A percentile compares a stretch with the other conserved stretches of the same genome.
phyloP scores from a whole-genome alignment of 164 flowering plant species.

The Nymphaea thermarum region DNA sequence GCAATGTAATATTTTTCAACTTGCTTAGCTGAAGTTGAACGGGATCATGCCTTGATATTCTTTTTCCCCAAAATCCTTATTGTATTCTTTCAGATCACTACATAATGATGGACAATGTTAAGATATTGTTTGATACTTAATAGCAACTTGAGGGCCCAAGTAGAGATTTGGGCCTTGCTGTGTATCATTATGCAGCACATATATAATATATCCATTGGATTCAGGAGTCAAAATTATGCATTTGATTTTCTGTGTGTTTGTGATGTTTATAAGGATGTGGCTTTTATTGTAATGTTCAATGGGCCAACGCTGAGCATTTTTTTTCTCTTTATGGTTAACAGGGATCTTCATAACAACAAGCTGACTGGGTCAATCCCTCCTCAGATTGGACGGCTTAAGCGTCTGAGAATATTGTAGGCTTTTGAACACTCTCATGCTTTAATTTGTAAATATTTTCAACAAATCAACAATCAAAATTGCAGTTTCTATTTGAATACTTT shows the following conservation, averaged over 20 bases:
- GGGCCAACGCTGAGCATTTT: neutral
- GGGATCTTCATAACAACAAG: constrained; percentile 98
- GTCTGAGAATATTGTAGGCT: constrained; percentile 63
- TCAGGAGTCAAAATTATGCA: no score
- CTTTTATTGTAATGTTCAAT: no score
- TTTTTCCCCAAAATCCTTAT: no score
- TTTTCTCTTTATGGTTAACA: constrained; percentile 19
- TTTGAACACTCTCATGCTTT: neutral
- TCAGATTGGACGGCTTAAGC: constrained; percentile 86
- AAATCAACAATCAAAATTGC: no score
- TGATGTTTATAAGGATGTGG: neutral
- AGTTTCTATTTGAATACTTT: no score
- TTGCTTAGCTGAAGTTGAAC: no score
- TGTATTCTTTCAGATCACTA: no score
- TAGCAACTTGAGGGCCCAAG: neutral
- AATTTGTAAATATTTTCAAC: no score
- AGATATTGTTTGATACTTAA: no score
- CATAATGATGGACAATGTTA: no score
- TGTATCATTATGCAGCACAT: neutral
- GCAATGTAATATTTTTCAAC: no score
- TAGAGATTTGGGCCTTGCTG: neutral
- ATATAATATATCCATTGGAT: neutral
- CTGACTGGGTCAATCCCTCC: constrained; percentile 95
- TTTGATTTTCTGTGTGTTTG: neutral
- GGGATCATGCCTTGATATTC: no score